Base-by-base conservation (phyloP, 2,329 filamentous ascomycete genomes). In the Phoma sp. region DNA sequence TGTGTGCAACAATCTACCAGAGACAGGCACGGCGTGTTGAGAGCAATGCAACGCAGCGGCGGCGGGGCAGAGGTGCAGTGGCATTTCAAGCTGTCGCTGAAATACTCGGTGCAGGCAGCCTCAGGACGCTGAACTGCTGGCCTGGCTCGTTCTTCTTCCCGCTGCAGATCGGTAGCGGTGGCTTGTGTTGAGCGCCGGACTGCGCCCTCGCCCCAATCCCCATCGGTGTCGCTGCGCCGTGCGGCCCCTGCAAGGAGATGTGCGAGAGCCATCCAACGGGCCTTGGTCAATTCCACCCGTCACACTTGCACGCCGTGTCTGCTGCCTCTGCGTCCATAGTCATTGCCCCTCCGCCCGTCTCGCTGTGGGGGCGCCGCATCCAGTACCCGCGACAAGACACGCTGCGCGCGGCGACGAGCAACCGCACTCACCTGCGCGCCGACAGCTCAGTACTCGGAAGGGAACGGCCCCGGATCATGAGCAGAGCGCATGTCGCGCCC, bases 401-500 rank as follows among this genome's bases (percentile, higher is more conserved):
- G 45, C 39, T 36, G 45, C 45, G 45, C 39, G 28, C 26, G 29
- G 39, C 51, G 33, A 21, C 11, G 17, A 32, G 23, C 48, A 18
- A 28, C 48, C 33, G 23, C 48, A 18, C 17, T 46, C 33, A 46
- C 36, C 32, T 47, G 46, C 59, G 54, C 54, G 52, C 47, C 42
- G 47, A 56, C 53, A 45, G 46, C 51, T 33, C 53, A 21, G 57
- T 52, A 26, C 47, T 53, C 15, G 56, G 53, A 12, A 23, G 4
- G 23, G 50, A 54, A 20, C 26, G 20, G 28, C 54, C 56, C 54
- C 46, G 53, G 56, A 67, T 42, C 50, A 29, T 56, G 42, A 46
- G 37, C 37, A 46, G 30, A 26, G 53, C 53, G 3, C 14, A 47
- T 45, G 51, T 45, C 39, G n/a, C n/a, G n/a, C 18, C 51, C 12